A percentile compares a stretch with the other conserved stretches of the same genome.
Conservation (phyloP, 768 basidiomycete species). For the Leccinum broughii region DNA sequence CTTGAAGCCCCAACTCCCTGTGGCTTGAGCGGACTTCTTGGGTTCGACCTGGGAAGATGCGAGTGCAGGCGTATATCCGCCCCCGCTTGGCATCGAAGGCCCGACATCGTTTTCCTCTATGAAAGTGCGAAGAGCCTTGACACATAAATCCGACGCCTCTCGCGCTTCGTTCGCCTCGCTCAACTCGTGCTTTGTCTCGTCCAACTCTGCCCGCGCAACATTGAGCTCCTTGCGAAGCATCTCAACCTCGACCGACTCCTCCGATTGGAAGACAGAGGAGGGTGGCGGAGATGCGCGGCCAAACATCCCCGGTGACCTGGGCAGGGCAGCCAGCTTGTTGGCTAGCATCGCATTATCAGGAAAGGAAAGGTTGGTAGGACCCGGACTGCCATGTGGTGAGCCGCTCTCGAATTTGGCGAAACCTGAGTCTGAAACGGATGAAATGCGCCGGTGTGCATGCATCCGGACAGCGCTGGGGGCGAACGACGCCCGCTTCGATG, state of each 20-base stretch:
- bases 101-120: constrained; percentile 76
- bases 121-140: constrained; percentile 79
- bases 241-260: constrained; percentile 50
- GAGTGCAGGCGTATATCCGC: constrained; percentile 17
- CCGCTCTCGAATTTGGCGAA: constrained; percentile 36
- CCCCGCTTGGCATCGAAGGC: constrained; percentile 15
- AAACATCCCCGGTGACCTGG: constrained; percentile 51
- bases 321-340: constrained; percentile 26
- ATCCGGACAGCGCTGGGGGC: constrained; percentile 51
- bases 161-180: constrained; percentile 79
- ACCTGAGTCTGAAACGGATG: constrained; percentile 69
- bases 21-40: constrained; percentile 30
- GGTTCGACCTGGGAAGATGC: constrained; percentile 33
- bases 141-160: constrained; percentile 85
- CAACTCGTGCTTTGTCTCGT: constrained; percentile 65
- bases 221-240: constrained; percentile 60
- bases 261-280: constrained; percentile 32
- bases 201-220: constrained; percentile 56
- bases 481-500: constrained; percentile 75
- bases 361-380: constrained; percentile 37
- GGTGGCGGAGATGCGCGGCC: constrained; percentile 48
- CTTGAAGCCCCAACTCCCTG: constrained; percentile 67
- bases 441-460: constrained; percentile 65
- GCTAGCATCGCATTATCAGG: constrained; percentile 30
- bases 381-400: constrained; percentile 33